These are phyloP conservation scores for Ophiognomonia clavigignenti-juglandacearum DNA, from an alignment of 2,329 filamentous ascomycete genomes.

Conservation along the genomic window DNA sequence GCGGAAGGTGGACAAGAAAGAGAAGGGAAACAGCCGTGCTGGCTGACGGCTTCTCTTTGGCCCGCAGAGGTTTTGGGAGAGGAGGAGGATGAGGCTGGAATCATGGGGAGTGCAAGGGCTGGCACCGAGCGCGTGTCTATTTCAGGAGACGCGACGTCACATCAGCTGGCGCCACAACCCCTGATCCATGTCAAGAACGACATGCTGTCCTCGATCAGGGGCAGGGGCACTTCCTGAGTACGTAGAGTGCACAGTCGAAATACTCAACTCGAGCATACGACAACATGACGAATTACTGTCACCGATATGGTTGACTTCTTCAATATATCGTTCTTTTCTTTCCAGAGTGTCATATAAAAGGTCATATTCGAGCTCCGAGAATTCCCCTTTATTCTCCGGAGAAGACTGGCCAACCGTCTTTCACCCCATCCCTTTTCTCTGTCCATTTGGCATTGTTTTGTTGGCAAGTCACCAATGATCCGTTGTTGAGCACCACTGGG, in stretches of 20 bases:
- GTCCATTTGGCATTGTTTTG: neutral
- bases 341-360: no score
- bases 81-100: neutral
- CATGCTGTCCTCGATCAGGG: neutral
- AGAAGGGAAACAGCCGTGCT: neutral
- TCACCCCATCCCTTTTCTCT: neutral
- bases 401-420: no score
- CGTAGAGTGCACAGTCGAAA: neutral
- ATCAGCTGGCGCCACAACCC: neutral
- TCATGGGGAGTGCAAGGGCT: no score
- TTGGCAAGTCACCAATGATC: neutral
- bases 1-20: neutral
- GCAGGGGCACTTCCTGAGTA: neutral
- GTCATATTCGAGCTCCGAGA: no score
- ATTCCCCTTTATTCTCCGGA: no score
- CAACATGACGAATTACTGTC: no score
- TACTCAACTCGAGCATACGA: no score
- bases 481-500: neutral
- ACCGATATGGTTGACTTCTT: no score
- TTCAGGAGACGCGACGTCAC: no score
- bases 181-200: neutral
- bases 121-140: no score
- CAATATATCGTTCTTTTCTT: no score
- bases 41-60: neutral
- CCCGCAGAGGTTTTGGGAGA: neutral